Conservation (phyloP, 2,329 filamentous ascomycete species). For the Neopestalotiopsis sp. region DNA sequence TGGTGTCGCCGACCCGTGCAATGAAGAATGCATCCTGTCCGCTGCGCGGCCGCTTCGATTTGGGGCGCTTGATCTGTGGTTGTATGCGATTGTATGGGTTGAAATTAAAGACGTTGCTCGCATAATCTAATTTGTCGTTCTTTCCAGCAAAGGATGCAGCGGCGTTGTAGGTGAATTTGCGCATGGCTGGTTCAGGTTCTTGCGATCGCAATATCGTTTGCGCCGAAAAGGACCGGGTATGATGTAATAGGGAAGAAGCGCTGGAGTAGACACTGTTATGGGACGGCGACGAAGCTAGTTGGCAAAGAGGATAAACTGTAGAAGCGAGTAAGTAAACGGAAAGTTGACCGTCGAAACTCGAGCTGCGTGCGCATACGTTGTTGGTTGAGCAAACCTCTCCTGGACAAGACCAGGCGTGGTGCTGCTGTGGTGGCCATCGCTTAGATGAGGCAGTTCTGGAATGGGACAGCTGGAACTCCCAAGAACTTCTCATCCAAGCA, state of each 20-base stretch:
- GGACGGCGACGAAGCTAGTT: constrained; percentile 15
- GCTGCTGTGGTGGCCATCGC: constrained; percentile 19
- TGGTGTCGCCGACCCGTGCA: constrained; percentile 73
- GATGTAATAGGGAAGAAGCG: constrained; percentile 19
- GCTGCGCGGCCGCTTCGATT: constrained; percentile 71
- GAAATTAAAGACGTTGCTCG: constrained; percentile 75
- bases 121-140: constrained; percentile 68
- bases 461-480: constrained; percentile 16
- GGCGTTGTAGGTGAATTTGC: constrained; percentile 68
- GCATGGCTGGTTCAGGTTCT: constrained; percentile 24
- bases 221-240: constrained; percentile 28
- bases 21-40: constrained; percentile 98
- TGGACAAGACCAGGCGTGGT: constrained; percentile 17
- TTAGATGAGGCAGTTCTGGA: constrained; percentile 10
- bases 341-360: background rate
- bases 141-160: constrained; percentile 80
- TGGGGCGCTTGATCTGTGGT: constrained; percentile 55
- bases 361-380: constrained; percentile 3
- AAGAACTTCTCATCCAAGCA: background rate
- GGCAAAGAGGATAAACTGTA: constrained; percentile 1
- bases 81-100: constrained; percentile 67
- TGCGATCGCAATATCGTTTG: constrained; percentile 29
- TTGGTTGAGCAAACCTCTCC: constrained; percentile 15
- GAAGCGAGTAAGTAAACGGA: no score
- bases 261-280: constrained; percentile 6